Percentiles rank a stretch among this genome's conserved stretches.
Conservation (phyloP, 1,284 basidiomycete species). For the Trametes versicolor region DNA sequence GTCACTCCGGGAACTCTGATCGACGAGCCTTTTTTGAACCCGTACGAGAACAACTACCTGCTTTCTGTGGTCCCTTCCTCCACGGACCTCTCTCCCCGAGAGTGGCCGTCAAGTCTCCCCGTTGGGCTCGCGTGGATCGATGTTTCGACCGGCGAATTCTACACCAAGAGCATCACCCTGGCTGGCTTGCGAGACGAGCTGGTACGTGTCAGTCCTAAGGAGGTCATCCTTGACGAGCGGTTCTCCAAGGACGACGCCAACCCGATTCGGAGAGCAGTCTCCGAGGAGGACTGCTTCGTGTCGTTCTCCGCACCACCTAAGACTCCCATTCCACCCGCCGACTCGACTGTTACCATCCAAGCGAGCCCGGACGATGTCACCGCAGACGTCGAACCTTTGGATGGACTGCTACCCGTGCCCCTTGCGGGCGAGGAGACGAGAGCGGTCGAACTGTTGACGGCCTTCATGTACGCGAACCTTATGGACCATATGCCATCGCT, state of each 20-base stretch:
- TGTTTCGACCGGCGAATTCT: conserved; percentile 95
- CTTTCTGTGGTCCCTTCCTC: conserved; percentile 66
- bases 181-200: conserved; percentile 83
- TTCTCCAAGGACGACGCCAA: conserved; percentile 52
- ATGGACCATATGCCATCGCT: conserved; percentile 83
- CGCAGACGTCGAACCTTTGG: conserved; percentile 13
- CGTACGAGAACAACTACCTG: conserved; percentile 89
- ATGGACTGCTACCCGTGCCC: conserved; percentile 15
- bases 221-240: conserved; percentile 75
- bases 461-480: conserved; percentile 76
- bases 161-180: conserved; percentile 69
- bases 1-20: conserved; percentile 94
- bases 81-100: conserved; percentile 4
- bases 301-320: conserved; percentile 51
- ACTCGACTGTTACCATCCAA: conserved; percentile 9
- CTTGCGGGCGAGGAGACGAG: conserved; percentile 53
- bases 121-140: conserved; percentile 90
- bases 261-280: conserved; percentile 56
- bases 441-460: conserved; percentile 75
- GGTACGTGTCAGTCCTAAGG: conserved; percentile 83
- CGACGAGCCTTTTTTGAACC: conserved; percentile 88
- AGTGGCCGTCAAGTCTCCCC: not conserved
- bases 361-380: conserved; percentile 29
- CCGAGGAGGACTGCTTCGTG: conserved; percentile 62
- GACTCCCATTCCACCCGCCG: not conserved